Percentiles rank a stretch among this genome's conserved stretches.
Evolutionary conservation across 306 rosid genomes (phyloP).

Genomic region (Gastrolobium villosum): DNA sequence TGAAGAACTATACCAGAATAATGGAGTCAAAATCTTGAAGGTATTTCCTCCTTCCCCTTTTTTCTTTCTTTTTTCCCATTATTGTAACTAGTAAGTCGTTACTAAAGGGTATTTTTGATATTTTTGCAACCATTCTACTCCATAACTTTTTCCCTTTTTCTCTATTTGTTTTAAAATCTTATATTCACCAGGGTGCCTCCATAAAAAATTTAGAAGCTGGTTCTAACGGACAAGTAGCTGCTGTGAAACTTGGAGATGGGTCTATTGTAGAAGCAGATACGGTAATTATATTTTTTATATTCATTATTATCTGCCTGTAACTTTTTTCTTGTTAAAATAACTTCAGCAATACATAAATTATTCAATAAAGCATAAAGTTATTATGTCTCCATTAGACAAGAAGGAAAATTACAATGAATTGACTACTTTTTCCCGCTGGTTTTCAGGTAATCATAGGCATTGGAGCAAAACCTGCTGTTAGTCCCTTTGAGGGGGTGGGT

Average conservation of each 20-base stretch:
- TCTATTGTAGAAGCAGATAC: slow-evolving; percentile 87
- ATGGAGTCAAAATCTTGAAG: slow-evolving; percentile 87
- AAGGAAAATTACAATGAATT: slow-evolving; percentile 24
- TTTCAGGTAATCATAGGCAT: slow-evolving; percentile 85
- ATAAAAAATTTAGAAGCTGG: slow-evolving; percentile 83
- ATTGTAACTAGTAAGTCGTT: slow-evolving; percentile 11
- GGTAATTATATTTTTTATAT: slow-evolving; percentile 48
- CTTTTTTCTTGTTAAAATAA: slow-evolving; percentile 26
- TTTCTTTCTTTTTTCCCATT: slow-evolving; percentile 25
- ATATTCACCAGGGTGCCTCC: slow-evolving; percentile 72
- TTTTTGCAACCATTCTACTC: slow-evolving; percentile 19
- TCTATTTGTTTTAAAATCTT: slow-evolving; percentile 45
- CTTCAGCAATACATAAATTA: slow-evolving; percentile 16
- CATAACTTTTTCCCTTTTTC: background rate
- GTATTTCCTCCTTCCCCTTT: slow-evolving; percentile 56
- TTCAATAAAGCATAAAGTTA: slow-evolving; percentile 27
- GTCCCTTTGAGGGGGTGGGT: slow-evolving; percentile 81
- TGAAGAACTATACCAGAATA: slow-evolving; percentile 87
- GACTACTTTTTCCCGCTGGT: slow-evolving; percentile 43
- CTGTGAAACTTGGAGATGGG: slow-evolving; percentile 87
- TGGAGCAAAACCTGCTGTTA: slow-evolving; percentile 89
- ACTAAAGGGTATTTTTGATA: slow-evolving; percentile 8
- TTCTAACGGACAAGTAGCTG: slow-evolving; percentile 70
- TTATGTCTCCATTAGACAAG: slow-evolving; percentile 23
- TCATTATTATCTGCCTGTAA: slow-evolving; percentile 13